Base-by-base conservation (phyloP, 768 basidiomycete species). In the Suillus ampliporus region DNA sequence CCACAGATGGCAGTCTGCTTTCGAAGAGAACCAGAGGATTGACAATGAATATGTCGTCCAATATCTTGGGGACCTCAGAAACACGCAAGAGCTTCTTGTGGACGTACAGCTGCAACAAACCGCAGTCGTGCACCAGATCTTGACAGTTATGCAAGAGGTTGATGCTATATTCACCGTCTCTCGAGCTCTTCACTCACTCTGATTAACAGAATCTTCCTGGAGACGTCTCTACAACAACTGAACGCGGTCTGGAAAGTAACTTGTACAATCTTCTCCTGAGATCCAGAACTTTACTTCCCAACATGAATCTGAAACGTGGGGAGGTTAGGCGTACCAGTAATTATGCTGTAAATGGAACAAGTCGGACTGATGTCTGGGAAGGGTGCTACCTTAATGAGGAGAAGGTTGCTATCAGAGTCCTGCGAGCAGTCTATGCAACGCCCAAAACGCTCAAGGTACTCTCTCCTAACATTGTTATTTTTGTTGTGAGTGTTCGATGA, bases 351-450 rank as follows among this genome's bases (percentile, higher is more conserved):
- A 80, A 80, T 48, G 84, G 84, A 34, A 84, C 80, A 15, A 77
- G 80, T 11, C 79, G 80, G 4, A 85, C 85, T 78, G 86, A 84
- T 70, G 81, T 85, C 48, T 78, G 78, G 78, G 84, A 86, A 69
- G 86, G 86, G 4, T 28, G 82, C 13, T 87, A 85, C 72, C 78
- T 87, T 1, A 76, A 77, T 31, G 74, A 79, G 57, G 83, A 86
- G 65, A 85, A 84, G 62, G 86, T 87, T 7, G 83, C 84, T 2
- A 82, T 87, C 69, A 86, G 86, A 67, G 79, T 82, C 10, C 72
- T 87, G 34, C 82, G 86, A 35, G 80, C 84, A 10, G 80, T 85
- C 52, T 77, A 82, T 56, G 78, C 80, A 31, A 77, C 80, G 58
- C 84, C 84, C 3, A 74, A 78, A 37, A 83, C 80, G 64, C 63